Conservation (phyloP, 208 protist genomes). For the Angomonas deanei region DNA sequence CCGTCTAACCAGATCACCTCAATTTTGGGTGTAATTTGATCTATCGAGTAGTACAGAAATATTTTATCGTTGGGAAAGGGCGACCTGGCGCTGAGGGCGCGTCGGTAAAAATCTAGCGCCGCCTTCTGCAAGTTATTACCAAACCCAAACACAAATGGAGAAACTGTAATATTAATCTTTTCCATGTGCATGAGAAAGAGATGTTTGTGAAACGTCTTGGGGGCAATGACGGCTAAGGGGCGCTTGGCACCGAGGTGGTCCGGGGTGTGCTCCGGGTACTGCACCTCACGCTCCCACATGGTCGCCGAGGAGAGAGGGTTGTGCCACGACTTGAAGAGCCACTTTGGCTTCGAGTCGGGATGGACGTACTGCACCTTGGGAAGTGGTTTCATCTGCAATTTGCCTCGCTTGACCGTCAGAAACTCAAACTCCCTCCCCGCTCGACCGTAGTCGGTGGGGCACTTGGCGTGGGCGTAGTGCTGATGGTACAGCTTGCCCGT, state of each 20-base stretch:
- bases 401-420: slow-evolving; percentile 62
- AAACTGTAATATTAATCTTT: slow-evolving; percentile 80
- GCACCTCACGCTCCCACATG: slow-evolving; percentile 89
- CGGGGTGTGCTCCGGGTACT: slow-evolving; percentile 86
- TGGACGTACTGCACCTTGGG: slow-evolving; percentile 81
- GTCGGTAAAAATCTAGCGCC: slow-evolving; percentile 83
- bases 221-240: slow-evolving; percentile 75
- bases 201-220: slow-evolving; percentile 71
- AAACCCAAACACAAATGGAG: slow-evolving; percentile 80
- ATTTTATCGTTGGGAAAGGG: slow-evolving; percentile 86
- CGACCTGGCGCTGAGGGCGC: slow-evolving; percentile 67
- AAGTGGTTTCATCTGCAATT: slow-evolving; percentile 72
- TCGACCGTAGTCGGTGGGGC: slow-evolving; percentile 84
- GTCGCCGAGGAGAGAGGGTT: slow-evolving; percentile 59
- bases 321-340: slow-evolving; percentile 91
- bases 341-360: slow-evolving; percentile 64
- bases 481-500: slow-evolving; percentile 81
- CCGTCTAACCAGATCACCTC: slow-evolving; percentile 88
- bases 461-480: slow-evolving; percentile 88
- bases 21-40: slow-evolving; percentile 78
- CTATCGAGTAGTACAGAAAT: slow-evolving; percentile 85
- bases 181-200: slow-evolving; percentile 90
- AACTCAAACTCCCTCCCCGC: slow-evolving; percentile 83
- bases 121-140: slow-evolving; percentile 82
- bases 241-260: slow-evolving; percentile 83